Evolutionary conservation across 352 stramenopile species (phyloP).

Genomic region (Aphanomyces stellatus): DNA sequence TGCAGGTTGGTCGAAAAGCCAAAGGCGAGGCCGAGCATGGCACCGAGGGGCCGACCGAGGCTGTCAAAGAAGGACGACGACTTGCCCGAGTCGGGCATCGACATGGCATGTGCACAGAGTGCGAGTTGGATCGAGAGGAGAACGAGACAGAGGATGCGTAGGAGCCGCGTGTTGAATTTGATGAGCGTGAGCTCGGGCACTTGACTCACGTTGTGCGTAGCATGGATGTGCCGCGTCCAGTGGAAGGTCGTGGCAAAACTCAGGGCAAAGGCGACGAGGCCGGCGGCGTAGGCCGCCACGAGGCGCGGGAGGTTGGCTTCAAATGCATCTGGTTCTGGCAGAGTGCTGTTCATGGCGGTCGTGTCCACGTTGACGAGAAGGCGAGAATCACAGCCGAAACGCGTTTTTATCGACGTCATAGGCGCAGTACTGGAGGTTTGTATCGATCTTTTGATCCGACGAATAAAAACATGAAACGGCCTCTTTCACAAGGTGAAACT

Average conservation of each 20-base stretch:
- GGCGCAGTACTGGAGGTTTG: no score
- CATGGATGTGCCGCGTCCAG: not conserved
- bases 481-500: no score
- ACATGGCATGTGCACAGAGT: slow-evolving; percentile 6
- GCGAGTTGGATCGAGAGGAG: not conserved
- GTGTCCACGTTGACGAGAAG: not conserved
- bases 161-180: slow-evolving; percentile 11
- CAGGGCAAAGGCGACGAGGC: not conserved
- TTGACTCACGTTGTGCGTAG: not conserved
- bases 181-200: slow-evolving; percentile 11
- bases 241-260: not conserved
- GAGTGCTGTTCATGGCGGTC: not conserved
- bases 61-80: slow-evolving; percentile 2
- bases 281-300: not conserved
- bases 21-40: slow-evolving; percentile 1
- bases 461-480: no score
- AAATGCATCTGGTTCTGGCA: slow-evolving; percentile 1
- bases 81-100: not conserved
- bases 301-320: not conserved
- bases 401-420: no score
- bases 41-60: not conserved
- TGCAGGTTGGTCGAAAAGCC: slow-evolving; percentile 18
- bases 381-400: not conserved
- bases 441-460: no score
- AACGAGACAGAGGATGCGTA: slow-evolving; percentile 1